Evolutionary conservation across 768 basidiomycete genomes (phyloP), one percentile per base, ranked within the genome.

Genomic region (Kwoniella europaea): DNA sequence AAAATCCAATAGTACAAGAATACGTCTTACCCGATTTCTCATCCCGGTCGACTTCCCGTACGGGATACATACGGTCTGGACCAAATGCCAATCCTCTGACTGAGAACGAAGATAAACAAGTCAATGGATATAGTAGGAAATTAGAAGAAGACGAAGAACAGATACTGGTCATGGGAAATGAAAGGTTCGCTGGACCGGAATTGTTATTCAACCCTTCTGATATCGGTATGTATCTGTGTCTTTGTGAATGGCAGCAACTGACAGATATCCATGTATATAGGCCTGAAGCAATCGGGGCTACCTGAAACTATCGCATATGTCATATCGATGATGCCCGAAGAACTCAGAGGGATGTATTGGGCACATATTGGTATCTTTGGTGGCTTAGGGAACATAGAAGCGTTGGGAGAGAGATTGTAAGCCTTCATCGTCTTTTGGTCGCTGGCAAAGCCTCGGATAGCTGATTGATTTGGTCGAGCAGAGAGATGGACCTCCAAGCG

Each of bases 311-410:
- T 98, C 70, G 91, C 91, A 52, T 81, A 87, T 65, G 91, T 91
- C 68, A 93, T 98, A 78, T 86, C 88, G 0, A 84, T 88, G 41
- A 88, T 98, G 69, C 92, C 93, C 0, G 85, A 87, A 62, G 93
- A 95, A 76, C 76, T 95, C 27, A 92, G 90, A 74, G 94, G 93
- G 43, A 89, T 98, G 91, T 97, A 94, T 84, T 98, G 94, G 94
- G 89, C 89, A 43, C 93, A 98, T 82, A 94, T 98, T 71, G 92
- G 91, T 13, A 84, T 96, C 73, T 88, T 94, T 77, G 95, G 95
- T 60, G 95, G 95, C 15, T 91, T 88, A 82, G 88, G 89, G 16
- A 88, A 88, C 75, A 89, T 94, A 74, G 86, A 89, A 54, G 91
- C 91, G 6, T 91, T 98, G 76, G 87, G 87, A 22, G 84, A 87